Conservation (phyloP, 805 yeast genomes). For the Barnettozyma sp. region DNA sequence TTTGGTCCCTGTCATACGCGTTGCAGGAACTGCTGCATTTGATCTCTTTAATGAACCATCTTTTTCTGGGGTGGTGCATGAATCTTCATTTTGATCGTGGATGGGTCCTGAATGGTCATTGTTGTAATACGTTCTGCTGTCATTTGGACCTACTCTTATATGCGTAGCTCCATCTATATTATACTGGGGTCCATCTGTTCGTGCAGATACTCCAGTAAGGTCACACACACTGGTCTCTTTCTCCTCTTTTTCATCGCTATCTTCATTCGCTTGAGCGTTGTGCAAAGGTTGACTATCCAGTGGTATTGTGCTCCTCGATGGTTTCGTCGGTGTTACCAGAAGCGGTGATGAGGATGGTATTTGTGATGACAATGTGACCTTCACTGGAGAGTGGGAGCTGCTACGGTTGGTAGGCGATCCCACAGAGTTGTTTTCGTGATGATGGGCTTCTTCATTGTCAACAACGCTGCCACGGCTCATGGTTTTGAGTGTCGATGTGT, state of each 20-base stretch:
- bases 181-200: too few relatives aligned
- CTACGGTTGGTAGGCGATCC: too few relatives aligned
- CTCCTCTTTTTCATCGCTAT: too few relatives aligned
- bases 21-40: slow-evolving; percentile 20
- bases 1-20: slow-evolving; percentile 13
- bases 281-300: slow-evolving; percentile 20
- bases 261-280: background rate
- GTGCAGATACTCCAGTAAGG: too few relatives aligned
- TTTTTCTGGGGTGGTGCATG: slow-evolving; percentile 1
- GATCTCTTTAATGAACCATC: slow-evolving; percentile 17
- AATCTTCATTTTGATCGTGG: too few relatives aligned
- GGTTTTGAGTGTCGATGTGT: slow-evolving; percentile 29
- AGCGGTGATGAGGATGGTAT: slow-evolving; percentile 19
- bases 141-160: slow-evolving; percentile 1
- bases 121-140: too few relatives aligned
- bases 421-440: background rate
- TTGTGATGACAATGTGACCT: too few relatives aligned
- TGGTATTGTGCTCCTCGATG: slow-evolving; percentile 20
- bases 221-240: too few relatives aligned
- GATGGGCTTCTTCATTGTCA: background rate
- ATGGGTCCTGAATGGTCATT: too few relatives aligned
- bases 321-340: slow-evolving; percentile 23
- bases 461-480: slow-evolving; percentile 10
- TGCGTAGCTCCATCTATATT: too few relatives aligned
- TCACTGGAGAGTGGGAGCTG: too few relatives aligned